Conservation (phyloP, 106 monocot species). For the Gastrodia elata region DNA sequence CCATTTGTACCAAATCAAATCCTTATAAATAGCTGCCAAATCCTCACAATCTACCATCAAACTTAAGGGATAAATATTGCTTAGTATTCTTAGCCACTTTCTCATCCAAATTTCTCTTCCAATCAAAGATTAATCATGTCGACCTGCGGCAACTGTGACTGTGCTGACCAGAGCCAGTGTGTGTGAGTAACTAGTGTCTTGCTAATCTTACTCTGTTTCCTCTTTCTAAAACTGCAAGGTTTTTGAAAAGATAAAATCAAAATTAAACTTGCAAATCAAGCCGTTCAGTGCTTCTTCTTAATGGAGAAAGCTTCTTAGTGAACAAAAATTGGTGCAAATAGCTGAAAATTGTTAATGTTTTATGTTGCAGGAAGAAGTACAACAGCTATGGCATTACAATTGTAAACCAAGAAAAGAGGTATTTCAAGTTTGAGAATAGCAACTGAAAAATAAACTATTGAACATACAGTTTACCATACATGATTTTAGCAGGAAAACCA, state of each 20-base stretch:
- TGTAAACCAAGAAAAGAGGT: constrained; percentile 53
- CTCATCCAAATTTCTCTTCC: neutral
- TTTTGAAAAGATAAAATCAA: too few relatives aligned
- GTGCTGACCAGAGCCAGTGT: constrained; percentile 81
- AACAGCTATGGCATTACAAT: constrained; percentile 62
- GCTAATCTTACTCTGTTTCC: too few relatives aligned
- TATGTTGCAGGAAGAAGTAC: constrained; percentile 78
- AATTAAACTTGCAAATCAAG: too few relatives aligned
- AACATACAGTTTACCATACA: neutral
- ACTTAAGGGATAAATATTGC: neutral
- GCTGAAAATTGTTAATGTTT: neutral
- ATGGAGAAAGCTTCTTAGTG: neutral
- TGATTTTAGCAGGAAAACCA: neutral
- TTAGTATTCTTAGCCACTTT: neutral
- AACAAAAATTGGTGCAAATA: constrained; percentile 1
- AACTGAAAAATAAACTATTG: neutral
- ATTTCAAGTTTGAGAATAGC: neutral
- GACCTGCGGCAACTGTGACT: constrained; percentile 75
- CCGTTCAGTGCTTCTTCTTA: neutral
- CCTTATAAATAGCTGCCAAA: constrained; percentile 15
- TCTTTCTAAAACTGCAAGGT: neutral
- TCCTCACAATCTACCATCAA: neutral
- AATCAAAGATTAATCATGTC: constrained; percentile 35
- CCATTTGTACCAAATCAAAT: neutral
- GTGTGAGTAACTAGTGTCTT: constrained; percentile 35